A percentile compares a stretch with the other conserved stretches of the same genome.
phyloP scores from a whole-genome alignment of 2,329 filamentous ascomycete species.

The Fusarium sp. region DNA sequence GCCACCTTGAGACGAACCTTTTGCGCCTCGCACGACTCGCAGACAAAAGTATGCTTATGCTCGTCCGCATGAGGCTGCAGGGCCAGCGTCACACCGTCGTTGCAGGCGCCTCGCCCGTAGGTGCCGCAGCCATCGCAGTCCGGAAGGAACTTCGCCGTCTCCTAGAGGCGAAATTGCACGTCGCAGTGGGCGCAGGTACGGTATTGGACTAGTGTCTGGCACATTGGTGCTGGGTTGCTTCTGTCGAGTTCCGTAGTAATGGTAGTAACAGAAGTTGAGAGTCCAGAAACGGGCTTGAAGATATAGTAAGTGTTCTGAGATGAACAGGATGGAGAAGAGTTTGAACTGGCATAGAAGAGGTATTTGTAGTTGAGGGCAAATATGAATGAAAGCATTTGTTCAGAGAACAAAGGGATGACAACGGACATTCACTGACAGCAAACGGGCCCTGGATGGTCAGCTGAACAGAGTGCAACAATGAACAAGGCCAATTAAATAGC shows the following conservation, averaged over 20 bases:
- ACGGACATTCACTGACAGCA: not conserved
- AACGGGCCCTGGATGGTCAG: not conserved
- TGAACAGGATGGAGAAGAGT: not conserved
- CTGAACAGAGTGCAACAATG: not conserved
- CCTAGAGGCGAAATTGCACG: slow-evolving; percentile 27
- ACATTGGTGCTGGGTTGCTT: slow-evolving; percentile 14
- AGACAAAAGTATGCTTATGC: slow-evolving; percentile 24
- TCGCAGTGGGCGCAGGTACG: slow-evolving; percentile 37
- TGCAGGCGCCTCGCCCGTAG: slow-evolving; percentile 31
- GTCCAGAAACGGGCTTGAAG: not conserved
- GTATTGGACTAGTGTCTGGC: slow-evolving; percentile 33
- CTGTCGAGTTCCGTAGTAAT: not conserved
- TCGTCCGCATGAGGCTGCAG: slow-evolving; percentile 29
- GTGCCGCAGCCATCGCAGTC: slow-evolving; percentile 36
- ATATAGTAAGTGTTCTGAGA: not conserved
- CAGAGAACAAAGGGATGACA: not conserved
- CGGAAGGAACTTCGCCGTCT: slow-evolving; percentile 33
- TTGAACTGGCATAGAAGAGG: not conserved
- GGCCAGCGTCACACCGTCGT: slow-evolving; percentile 26
- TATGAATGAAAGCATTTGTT: not conserved
- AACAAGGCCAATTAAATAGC: not conserved
- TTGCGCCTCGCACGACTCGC: slow-evolving; percentile 15
- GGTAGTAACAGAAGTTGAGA: not conserved
- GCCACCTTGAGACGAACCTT: slow-evolving; percentile 16
- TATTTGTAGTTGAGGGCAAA: not conserved